Evolutionary conservation across 192 early-diverging fungal genomes (phyloP).

Genomic region (Geranomyces michiganensis): DNA sequence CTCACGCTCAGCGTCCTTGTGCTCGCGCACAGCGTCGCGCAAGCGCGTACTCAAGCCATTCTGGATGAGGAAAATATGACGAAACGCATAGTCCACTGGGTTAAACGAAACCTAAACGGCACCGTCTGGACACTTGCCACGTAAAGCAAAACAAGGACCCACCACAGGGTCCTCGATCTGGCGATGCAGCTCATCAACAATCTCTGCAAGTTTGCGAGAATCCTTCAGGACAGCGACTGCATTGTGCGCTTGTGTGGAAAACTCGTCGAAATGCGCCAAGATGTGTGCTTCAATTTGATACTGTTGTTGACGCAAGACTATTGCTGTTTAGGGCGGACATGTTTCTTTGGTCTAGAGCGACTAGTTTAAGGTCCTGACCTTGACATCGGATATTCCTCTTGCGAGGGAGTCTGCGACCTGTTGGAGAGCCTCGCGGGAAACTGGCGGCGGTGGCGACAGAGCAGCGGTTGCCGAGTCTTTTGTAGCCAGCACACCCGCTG

Average conservation of each 20-base stretch:
- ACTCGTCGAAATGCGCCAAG: constrained; percentile 10
- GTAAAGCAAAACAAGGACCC: not conserved
- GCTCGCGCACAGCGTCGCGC: constrained; percentile 10
- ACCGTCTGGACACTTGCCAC: not conserved
- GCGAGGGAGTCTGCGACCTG: constrained; percentile 23
- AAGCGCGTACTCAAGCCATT: constrained; percentile 16
- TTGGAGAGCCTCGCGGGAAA: not conserved
- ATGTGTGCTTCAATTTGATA: constrained; percentile 32
- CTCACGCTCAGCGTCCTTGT: constrained; percentile 14
- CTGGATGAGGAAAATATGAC: not conserved
- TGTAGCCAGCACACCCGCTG: too few species aligned
- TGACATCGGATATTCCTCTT: constrained; percentile 24
- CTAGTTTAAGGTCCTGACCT: constrained; percentile 4
- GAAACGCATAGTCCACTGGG: too few species aligned
- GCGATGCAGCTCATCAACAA: not conserved
- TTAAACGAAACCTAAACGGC: not conserved
- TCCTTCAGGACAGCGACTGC: constrained; percentile 5
- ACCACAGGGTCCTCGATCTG: constrained; percentile 26
- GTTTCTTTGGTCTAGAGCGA: not conserved
- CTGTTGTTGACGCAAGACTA: not conserved
- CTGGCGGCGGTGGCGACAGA: not conserved
- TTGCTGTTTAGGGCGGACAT: too few species aligned
- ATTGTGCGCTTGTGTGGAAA: constrained; percentile 5
- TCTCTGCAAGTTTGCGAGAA: not conserved
- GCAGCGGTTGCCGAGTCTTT: too few species aligned